Conservation (phyloP, 2,329 filamentous ascomycete genomes). For the Allantophomopsis cytisporea region DNA sequence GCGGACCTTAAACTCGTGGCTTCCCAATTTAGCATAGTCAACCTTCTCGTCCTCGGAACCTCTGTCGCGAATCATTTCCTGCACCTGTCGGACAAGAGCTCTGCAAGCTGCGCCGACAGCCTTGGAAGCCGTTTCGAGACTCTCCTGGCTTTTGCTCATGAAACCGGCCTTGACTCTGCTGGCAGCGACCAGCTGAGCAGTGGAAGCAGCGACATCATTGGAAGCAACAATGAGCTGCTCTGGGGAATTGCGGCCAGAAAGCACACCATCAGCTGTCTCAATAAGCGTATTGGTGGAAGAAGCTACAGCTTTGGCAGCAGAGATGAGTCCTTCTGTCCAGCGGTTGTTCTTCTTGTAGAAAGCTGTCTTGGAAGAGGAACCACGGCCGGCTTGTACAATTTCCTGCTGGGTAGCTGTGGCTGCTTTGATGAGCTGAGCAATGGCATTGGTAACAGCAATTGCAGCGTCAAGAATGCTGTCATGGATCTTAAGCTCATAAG, state of each 20-base stretch:
- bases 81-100: constrained; percentile 80
- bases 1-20: constrained; percentile 94
- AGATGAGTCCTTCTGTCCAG: constrained; percentile 97
- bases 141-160: constrained; percentile 94
- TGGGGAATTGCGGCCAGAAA: constrained; percentile 80
- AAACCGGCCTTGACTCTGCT: constrained; percentile 94
- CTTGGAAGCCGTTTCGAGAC: constrained; percentile 80
- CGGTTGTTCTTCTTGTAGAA: constrained; percentile 99
- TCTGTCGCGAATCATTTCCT: constrained; percentile 82
- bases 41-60: constrained; percentile 69
- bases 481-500: constrained; percentile 92
- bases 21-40: constrained; percentile 78
- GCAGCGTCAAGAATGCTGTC: constrained; percentile 91
- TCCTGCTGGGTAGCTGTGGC: constrained; percentile 89
- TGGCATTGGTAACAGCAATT: constrained; percentile 84
- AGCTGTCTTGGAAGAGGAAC: constrained; percentile 73
- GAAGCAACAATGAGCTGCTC: constrained; percentile 97
- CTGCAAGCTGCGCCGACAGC: constrained; percentile 84
- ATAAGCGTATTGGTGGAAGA: constrained; percentile 90
- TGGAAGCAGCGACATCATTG: constrained; percentile 92
- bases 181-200: constrained; percentile 90
- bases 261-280: constrained; percentile 92
- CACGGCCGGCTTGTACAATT: constrained; percentile 87
- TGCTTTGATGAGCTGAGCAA: constrained; percentile 87
- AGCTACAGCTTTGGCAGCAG: constrained; percentile 91